Evolutionary conservation across 1,139 yeast species (phyloP).

Genomic region (Geotrichum restrictum): DNA sequence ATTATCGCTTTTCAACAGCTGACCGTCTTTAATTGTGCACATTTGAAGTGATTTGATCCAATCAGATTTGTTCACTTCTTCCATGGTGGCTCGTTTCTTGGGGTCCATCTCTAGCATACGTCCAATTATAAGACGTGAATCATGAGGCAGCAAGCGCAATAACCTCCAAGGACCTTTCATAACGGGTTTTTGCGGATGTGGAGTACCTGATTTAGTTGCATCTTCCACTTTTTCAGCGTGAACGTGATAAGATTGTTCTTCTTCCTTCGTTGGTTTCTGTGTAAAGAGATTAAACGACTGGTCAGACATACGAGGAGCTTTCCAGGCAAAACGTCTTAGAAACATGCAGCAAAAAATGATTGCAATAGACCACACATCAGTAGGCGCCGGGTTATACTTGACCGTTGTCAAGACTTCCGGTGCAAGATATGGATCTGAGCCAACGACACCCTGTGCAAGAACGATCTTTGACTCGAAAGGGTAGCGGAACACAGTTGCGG

Average conservation of each 20-base stretch:
- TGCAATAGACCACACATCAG: slow-evolving; percentile 94
- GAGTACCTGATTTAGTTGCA: slow-evolving; percentile 25
- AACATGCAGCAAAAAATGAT: slow-evolving; percentile 96
- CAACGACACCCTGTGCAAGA: slow-evolving; percentile 89
- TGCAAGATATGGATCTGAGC: slow-evolving; percentile 96
- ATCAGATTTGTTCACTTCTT: slow-evolving; percentile 60
- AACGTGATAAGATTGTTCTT: slow-evolving; percentile 18
- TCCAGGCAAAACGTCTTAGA: slow-evolving; percentile 94
- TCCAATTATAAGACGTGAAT: slow-evolving; percentile 72
- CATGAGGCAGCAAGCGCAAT: slow-evolving; percentile 80
- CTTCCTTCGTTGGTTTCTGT: slow-evolving; percentile 35
- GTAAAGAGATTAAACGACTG: slow-evolving; percentile 73
- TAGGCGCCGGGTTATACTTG: slow-evolving; percentile 86
- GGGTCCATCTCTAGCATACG: slow-evolving; percentile 74
- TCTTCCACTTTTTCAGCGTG: slow-evolving; percentile 3
- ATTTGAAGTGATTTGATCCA: slow-evolving; percentile 62
- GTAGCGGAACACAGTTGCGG: slow-evolving; percentile 89
- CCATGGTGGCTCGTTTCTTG: slow-evolving; percentile 60
- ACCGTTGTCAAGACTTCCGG: slow-evolving; percentile 80
- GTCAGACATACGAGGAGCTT: slow-evolving; percentile 83
- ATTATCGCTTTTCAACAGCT: slow-evolving; percentile 47
- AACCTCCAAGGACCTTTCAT: slow-evolving; percentile 79
- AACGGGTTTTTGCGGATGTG: slow-evolving; percentile 26
- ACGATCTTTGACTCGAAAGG: slow-evolving; percentile 80
- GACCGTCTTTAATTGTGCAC: slow-evolving; percentile 44